Conservation (phyloP, 2,329 filamentous ascomycete species). For the Bisporella sp. region DNA sequence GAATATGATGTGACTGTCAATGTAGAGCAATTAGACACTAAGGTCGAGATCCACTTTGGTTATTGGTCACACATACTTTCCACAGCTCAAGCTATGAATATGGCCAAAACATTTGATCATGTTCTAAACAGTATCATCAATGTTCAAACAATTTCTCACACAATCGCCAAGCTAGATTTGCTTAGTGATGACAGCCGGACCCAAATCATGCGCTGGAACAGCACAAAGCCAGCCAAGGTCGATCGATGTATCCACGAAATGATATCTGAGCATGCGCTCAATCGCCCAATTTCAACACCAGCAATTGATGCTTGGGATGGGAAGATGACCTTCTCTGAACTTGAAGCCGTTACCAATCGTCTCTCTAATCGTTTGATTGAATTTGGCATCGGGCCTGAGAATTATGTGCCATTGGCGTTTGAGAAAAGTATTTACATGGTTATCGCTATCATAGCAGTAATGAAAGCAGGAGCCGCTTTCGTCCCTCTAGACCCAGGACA, state of each 20-base stretch:
- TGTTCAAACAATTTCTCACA: background rate
- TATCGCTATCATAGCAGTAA: slow-evolving; percentile 20
- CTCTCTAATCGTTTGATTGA: slow-evolving; percentile 12
- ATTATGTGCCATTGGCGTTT: slow-evolving; percentile 19
- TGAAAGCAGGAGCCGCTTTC: slow-evolving; percentile 21
- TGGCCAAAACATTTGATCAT: slow-evolving; percentile 7
- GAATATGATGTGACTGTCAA: slow-evolving; percentile 35
- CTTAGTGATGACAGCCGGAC: background rate
- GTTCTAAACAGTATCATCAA: slow-evolving; percentile 5
- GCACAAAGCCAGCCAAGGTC: slow-evolving; percentile 5
- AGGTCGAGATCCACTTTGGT: slow-evolving; percentile 30
- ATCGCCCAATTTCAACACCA: slow-evolving; percentile 7
- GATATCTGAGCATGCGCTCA: slow-evolving; percentile 3
- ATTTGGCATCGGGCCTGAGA: slow-evolving; percentile 12
- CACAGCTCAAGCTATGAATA: slow-evolving; percentile 1
- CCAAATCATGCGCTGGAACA: slow-evolving; percentile 11
- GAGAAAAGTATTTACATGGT: slow-evolving; percentile 22
- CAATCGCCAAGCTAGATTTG: slow-evolving; percentile 3
- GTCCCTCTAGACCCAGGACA: slow-evolving; percentile 21
- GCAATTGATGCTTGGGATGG: slow-evolving; percentile 21
- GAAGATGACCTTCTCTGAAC: slow-evolving; percentile 14
- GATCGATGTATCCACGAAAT: slow-evolving; percentile 17
- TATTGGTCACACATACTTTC: slow-evolving; percentile 19
- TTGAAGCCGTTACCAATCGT: slow-evolving; percentile 13
- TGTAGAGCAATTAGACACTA: slow-evolving; percentile 29